Base-by-base conservation (phyloP, 2,329 filamentous ascomycete species). In the Rhytidhysteron rufulum region DNA sequence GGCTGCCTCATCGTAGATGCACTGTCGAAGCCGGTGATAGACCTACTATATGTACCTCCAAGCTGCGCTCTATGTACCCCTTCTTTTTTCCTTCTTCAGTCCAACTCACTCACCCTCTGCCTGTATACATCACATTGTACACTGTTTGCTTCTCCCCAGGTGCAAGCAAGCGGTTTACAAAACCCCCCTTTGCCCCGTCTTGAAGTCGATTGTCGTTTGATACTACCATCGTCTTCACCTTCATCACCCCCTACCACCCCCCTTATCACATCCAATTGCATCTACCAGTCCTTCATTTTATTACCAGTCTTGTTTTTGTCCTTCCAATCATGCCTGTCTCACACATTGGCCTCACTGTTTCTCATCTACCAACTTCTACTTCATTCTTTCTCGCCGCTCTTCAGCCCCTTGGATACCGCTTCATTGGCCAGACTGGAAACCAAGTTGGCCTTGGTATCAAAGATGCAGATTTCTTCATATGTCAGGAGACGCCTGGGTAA, bases 301-400 rank as follows among this genome's bases (percentile, higher is more conserved):
- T n/a, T n/a, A n/a, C n/a, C n/a, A n/a, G n/a, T 32, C 19, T 8
- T 25, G 20, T 19, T 10, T n/a, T n/a, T n/a, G n/a, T n/a, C 24
- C 13, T 27, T 27, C 16, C 19, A 31, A 44, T 16, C 43, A 83
- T 83, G 80, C 78, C 79, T 42, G 66, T 81, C 51, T 79, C 79
- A 31, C 79, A 81, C 57, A 72, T 82, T 45, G 79, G 78, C 45
- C 70, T 83, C 46, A 81, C 78, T 27, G 88, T 95, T 58, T 83
- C 82, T 45, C 83, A 90, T 64, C 79, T 95, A 39, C 80, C 88
- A 40, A 80, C 83, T 25, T 86, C 88, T 3, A 81, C 85, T 36
- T 93, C 88, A 6, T 95, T 94, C 71, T 95, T 88, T 66, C 79
- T 89, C 17, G 79, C 85, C 47, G 76, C 88, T 49, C 75, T 88